phyloP scores from a whole-genome alignment of 176 grass and related monocot genomes.

The Oryza meyeriana region DNA sequence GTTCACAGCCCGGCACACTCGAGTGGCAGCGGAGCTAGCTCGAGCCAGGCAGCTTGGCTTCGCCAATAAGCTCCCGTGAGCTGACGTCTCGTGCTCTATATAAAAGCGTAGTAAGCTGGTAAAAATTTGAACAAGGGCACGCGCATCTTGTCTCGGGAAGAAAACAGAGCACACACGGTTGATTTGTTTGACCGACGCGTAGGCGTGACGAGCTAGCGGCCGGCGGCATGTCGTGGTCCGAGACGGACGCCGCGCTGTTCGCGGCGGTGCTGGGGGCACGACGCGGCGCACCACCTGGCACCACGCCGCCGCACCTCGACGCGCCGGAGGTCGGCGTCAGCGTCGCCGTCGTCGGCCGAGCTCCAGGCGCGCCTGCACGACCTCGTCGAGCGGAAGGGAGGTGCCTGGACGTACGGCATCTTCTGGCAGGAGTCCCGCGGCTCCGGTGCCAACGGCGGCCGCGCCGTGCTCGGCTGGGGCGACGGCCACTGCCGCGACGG shows the following conservation, averaged over 20 bases:
- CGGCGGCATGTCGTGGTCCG: constrained; percentile 55
- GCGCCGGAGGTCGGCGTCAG: neutral
- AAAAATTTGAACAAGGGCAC: neutral
- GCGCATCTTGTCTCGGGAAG: constrained; percentile 32
- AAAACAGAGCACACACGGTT: neutral
- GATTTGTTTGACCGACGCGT: neutral
- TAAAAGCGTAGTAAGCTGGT: constrained; percentile 10
- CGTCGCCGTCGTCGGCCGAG: constrained; percentile 13
- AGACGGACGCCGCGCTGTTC: constrained; percentile 61
- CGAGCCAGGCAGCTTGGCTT: neutral
- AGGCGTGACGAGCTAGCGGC: neutral
- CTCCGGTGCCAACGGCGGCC: constrained; percentile 8
- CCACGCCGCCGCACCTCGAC: constrained; percentile 54
- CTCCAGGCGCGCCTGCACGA: constrained; percentile 58
- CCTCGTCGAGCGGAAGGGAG: constrained; percentile 52
- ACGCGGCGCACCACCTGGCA: constrained; percentile 62
- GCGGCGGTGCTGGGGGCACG: constrained; percentile 62
- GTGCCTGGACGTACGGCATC: constrained; percentile 66
- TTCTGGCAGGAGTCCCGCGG: constrained; percentile 82
- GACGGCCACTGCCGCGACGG: constrained; percentile 85
- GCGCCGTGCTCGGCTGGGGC: constrained; percentile 67
- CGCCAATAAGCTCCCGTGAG: neutral
- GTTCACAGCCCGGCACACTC: neutral
- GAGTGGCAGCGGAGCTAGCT: neutral
- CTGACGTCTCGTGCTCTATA: neutral